A percentile compares a stretch with the other conserved stretches of the same genome.
These are phyloP conservation scores for Kwoniella newhampshirensis DNA, from an alignment of 768 basidiomycete genomes.

Conservation along the genomic window DNA sequence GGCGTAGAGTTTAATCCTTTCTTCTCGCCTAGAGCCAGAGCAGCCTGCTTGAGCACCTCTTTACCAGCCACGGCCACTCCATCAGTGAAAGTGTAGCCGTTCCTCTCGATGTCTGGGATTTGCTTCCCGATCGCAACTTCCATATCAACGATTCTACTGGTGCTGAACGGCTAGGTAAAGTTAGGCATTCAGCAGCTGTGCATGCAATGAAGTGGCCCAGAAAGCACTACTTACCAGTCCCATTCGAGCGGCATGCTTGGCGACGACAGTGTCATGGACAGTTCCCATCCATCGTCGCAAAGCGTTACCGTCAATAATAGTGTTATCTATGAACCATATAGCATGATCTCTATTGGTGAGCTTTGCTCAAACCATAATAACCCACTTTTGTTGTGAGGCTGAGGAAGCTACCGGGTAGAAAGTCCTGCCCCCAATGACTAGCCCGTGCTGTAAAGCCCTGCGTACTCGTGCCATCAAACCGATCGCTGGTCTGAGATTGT, in stretches of 20 bases:
- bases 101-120: constrained; percentile 35
- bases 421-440: constrained; percentile 39
- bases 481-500: constrained; percentile 25
- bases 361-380: background rate
- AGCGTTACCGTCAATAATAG: constrained; percentile 30
- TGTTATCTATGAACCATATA: constrained; percentile 49
- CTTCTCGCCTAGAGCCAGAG: constrained; percentile 38
- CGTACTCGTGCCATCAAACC: constrained; percentile 48
- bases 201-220: background rate
- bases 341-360: constrained; percentile 46
- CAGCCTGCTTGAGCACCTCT: constrained; percentile 40
- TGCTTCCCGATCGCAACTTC: constrained; percentile 28
- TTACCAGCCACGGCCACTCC: constrained; percentile 47
- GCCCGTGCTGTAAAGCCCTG: constrained; percentile 43
- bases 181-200: background rate
- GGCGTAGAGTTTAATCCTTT: constrained; percentile 39
- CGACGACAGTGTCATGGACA: constrained; percentile 48
- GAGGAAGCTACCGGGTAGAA: constrained; percentile 50
- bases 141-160: constrained; percentile 45
- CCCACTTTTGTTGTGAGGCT: constrained; percentile 49
- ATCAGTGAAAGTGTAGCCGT: constrained; percentile 48
- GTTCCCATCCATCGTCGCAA: constrained; percentile 48
- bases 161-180: constrained; percentile 44
- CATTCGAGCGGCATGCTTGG: constrained; percentile 50
- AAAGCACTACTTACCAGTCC: constrained; percentile 35